Percentiles rank a stretch among this genome's conserved stretches.
Conservation (phyloP, 371 early-diverging fungal species). For the Zopfochytrium polystomum region DNA sequence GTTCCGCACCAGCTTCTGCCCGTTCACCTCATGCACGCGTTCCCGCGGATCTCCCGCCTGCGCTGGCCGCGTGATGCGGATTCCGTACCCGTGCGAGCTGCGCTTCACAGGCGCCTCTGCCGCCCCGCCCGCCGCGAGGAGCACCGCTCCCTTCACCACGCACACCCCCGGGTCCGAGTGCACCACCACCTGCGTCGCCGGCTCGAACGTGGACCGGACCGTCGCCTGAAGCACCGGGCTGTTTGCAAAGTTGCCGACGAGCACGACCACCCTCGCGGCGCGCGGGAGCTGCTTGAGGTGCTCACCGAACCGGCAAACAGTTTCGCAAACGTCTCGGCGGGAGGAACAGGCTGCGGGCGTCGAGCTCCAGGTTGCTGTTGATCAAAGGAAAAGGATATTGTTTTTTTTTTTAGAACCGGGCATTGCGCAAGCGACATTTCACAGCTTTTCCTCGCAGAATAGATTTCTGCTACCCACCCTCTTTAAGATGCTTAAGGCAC, state of each 20-base stretch:
- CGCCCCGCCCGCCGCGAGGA: constrained; percentile 1
- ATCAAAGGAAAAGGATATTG: too few relatives aligned
- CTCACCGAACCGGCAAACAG: not conserved
- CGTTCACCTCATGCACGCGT: not conserved
- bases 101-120: constrained; percentile 1
- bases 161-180: not conserved
- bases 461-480: not conserved
- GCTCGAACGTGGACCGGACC: not conserved
- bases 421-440: too few relatives aligned
- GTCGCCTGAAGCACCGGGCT: not conserved
- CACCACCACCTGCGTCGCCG: not conserved
- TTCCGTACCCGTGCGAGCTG: too few relatives aligned
- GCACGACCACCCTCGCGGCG: not conserved
- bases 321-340: not conserved
- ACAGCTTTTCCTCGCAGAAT: not conserved
- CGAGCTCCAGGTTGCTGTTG: not conserved
- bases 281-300: not conserved
- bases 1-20: not conserved
- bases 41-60: not conserved
- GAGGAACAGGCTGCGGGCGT: not conserved
- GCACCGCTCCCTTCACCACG: constrained; percentile 6
- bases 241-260: constrained; percentile 11
- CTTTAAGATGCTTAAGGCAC: too few relatives aligned
- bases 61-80: too few relatives aligned
- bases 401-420: too few relatives aligned